Evolutionary conservation across 2,329 filamentous ascomycete genomes (phyloP).

Genomic region (Aspergillus sp.): DNA sequence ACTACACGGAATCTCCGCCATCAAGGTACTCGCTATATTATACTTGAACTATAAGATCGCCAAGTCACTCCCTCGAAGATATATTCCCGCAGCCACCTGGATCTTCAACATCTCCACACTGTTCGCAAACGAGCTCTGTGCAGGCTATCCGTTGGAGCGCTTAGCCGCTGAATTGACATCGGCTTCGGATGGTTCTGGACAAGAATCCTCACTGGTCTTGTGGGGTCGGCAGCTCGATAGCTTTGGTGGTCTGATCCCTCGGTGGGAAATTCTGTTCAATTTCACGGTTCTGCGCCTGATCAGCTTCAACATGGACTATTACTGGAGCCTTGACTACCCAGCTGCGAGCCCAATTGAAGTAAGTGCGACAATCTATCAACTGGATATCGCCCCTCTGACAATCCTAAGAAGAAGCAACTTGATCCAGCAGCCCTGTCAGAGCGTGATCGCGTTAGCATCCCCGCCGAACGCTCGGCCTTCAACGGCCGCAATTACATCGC

Average conservation of each 20-base stretch:
- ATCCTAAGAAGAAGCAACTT: conserved; percentile 93
- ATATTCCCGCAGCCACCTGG: conserved; percentile 79
- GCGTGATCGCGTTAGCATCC: conserved; percentile 75
- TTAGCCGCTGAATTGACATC: conserved; percentile 55
- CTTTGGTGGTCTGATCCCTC: conserved; percentile 76
- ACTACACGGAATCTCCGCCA: conserved; percentile 79
- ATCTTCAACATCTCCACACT: conserved; percentile 80
- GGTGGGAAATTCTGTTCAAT: conserved; percentile 98
- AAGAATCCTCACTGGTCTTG: conserved; percentile 49
- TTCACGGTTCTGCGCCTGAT: conserved; percentile 88
- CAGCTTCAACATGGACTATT: conserved; percentile 96
- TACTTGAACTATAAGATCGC: conserved; percentile 79
- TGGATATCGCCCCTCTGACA: conserved; percentile 23
- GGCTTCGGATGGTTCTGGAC: conserved; percentile 29
- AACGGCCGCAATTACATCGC: conserved; percentile 84
- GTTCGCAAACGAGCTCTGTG: conserved; percentile 83
- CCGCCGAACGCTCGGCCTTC: conserved; percentile 69
- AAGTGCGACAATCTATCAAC: conserved; percentile 35
- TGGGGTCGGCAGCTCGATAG: conserved; percentile 74
- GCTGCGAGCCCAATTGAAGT: conserved; percentile 76
- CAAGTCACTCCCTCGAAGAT: conserved; percentile 66
- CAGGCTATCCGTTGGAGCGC: conserved; percentile 71
- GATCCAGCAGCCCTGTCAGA: conserved; percentile 86
- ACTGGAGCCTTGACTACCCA: conserved; percentile 76
- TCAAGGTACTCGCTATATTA: conserved; percentile 80